Percentiles rank a stretch among this genome's conserved stretches.
Evolutionary conservation across 2,329 filamentous ascomycete species (phyloP).

Genomic region (Metarhizium robertsii): DNA sequence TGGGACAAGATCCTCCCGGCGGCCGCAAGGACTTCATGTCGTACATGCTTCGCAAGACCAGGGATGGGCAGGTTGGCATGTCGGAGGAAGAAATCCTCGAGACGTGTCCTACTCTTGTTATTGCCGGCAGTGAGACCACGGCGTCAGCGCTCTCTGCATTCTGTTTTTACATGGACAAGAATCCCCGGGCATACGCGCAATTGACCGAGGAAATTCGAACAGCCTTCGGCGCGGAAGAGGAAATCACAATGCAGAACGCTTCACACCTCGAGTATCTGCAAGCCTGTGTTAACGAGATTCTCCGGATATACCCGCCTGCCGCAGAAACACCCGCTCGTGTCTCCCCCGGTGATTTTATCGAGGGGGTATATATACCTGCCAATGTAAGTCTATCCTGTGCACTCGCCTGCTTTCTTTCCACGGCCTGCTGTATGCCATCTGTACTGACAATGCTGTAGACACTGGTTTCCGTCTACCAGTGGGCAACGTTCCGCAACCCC

Average conservation of each 20-base stretch:
- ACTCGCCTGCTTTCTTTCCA: neutral
- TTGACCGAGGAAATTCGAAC: constrained; percentile 26
- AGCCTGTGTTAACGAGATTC: constrained; percentile 30
- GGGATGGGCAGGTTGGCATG: constrained; percentile 20
- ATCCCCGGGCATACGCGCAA: constrained; percentile 19
- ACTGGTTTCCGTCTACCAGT: constrained; percentile 32
- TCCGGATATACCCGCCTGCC: constrained; percentile 29
- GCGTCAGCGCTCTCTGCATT: constrained; percentile 20
- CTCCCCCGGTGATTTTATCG: constrained; percentile 23
- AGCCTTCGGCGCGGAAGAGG: constrained; percentile 21
- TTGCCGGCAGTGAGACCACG: constrained; percentile 25
- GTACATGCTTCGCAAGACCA: constrained; percentile 22
- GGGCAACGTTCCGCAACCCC: constrained; percentile 32
- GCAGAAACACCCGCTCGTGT: constrained; percentile 18
- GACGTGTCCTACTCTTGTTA: constrained; percentile 13
- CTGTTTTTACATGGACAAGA: constrained; percentile 20
- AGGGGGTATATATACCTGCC: constrained; percentile 23
- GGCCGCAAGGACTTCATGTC: constrained; percentile 13
- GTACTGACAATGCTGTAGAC: constrained; percentile 20
- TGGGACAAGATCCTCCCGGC: constrained; percentile 12
- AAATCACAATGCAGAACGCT: constrained; percentile 27
- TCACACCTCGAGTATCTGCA: constrained; percentile 24
- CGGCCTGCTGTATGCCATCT: neutral
- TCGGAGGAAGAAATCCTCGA: constrained; percentile 22
- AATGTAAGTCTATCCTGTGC: constrained; percentile 16